phyloP scores from a whole-genome alignment of 2,329 filamentous ascomycete species.

The Penicillium sp. region DNA sequence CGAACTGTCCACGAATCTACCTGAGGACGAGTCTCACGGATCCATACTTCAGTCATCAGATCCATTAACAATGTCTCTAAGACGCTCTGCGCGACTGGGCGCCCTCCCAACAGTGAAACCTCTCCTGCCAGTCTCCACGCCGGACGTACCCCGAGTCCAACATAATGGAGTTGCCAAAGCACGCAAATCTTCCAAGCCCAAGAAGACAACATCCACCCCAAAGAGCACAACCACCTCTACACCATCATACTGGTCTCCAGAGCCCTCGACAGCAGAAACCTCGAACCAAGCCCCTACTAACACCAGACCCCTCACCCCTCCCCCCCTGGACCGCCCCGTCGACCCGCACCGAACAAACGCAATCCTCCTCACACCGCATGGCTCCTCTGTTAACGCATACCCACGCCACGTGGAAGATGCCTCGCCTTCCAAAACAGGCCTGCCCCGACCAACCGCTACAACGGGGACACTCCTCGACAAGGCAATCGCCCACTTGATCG shows the following conservation, averaged over 20 bases:
- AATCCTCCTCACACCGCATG: slow-evolving; percentile 51
- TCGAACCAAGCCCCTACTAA: slow-evolving; percentile 30
- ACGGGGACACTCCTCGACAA: slow-evolving; percentile 72
- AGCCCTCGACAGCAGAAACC: slow-evolving; percentile 18
- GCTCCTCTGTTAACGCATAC: slow-evolving; percentile 52
- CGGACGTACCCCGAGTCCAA: slow-evolving; percentile 24
- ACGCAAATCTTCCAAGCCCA: slow-evolving; percentile 27
- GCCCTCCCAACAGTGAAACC: slow-evolving; percentile 28
- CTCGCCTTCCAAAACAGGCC: slow-evolving; percentile 45
- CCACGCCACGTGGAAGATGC: slow-evolving; percentile 41
- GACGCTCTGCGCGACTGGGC: slow-evolving; percentile 55
- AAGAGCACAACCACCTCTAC: slow-evolving; percentile 8
- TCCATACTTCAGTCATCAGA: background rate
- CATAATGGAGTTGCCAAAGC: slow-evolving; percentile 34
- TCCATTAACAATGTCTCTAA: slow-evolving; percentile 49
- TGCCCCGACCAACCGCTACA: slow-evolving; percentile 55
- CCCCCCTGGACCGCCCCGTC: slow-evolving; percentile 47
- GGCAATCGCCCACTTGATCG: slow-evolving; percentile 73
- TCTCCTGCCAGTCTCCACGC: slow-evolving; percentile 24
- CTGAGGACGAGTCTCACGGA: background rate
- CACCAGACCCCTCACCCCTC: slow-evolving; percentile 50
- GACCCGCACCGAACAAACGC: slow-evolving; percentile 53
- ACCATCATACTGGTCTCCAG: slow-evolving; percentile 26
- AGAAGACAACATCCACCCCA: slow-evolving; percentile 22
- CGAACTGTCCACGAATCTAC: background rate